Evolutionary conservation across 306 rosid species (phyloP).

Genomic region (Lathyrus sativus): DNA sequence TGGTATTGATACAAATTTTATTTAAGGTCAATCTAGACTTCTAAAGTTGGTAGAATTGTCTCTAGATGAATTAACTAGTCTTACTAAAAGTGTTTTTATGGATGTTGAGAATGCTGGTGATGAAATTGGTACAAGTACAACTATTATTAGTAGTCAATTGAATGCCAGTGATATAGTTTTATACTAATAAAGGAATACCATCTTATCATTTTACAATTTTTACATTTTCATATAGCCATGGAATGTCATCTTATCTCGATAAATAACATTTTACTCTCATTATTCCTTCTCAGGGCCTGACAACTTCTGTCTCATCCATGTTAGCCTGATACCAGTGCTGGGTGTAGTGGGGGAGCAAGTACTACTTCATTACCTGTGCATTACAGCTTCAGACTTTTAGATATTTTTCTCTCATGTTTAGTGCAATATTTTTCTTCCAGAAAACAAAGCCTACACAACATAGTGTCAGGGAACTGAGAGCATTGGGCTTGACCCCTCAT

Average conservation of each 20-base stretch:
- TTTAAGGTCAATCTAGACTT: slow-evolving; percentile 32
- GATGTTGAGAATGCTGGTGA: slow-evolving; percentile 13
- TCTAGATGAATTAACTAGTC: not conserved
- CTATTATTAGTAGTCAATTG: not conserved
- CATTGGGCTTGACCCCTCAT: slow-evolving; percentile 94
- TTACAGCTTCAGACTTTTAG: slow-evolving; percentile 31
- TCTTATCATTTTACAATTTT: not conserved
- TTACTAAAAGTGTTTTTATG: not conserved
- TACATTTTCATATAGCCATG: not conserved
- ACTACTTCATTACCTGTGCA: slow-evolving; percentile 43
- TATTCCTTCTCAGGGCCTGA: slow-evolving; percentile 68
- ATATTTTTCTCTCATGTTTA: slow-evolving; percentile 29
- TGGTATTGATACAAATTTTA: slow-evolving; percentile 1
- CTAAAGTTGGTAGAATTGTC: not conserved
- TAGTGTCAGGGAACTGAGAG: slow-evolving; percentile 94
- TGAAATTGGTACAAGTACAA: slow-evolving; percentile 2
- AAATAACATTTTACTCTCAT: slow-evolving; percentile 32
- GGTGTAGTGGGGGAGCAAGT: slow-evolving; percentile 99
- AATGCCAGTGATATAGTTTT: slow-evolving; percentile 1
- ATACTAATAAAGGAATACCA: not conserved
- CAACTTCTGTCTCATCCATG: slow-evolving; percentile 96
- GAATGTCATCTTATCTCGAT: slow-evolving; percentile 33
- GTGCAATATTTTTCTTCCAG: slow-evolving; percentile 51
- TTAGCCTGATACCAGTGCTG: slow-evolving; percentile 93
- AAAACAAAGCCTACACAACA: slow-evolving; percentile 98